phyloP scores from a whole-genome alignment of 2,329 filamentous ascomycete genomes.

The Alternaria incomplexa region DNA sequence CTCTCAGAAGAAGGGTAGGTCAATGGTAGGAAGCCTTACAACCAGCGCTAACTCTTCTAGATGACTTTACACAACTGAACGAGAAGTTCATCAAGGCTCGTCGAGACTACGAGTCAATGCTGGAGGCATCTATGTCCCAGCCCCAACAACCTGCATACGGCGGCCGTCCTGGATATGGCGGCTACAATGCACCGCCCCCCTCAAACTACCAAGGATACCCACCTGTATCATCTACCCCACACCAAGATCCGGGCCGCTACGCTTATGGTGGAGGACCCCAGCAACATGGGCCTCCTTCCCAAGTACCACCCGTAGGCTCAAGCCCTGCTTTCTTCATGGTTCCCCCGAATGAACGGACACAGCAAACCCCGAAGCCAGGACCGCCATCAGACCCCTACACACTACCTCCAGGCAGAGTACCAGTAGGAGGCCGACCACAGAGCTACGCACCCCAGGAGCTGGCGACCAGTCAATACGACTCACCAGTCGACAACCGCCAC shows the following conservation, averaged over 20 bases:
- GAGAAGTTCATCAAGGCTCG: constrained; percentile 99
- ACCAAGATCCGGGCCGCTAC: constrained; percentile 40
- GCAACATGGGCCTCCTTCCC: constrained; percentile 41
- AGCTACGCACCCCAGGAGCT: constrained; percentile 56
- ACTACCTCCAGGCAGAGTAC: constrained; percentile 45
- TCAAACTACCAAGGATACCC: constrained; percentile 42
- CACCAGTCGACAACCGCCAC: constrained; percentile 54
- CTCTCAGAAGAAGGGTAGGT: constrained; percentile 93
- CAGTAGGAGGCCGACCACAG: constrained; percentile 41
- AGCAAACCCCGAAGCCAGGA: constrained; percentile 39
- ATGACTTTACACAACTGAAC: constrained; percentile 97
- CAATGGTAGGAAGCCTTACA: background rate
- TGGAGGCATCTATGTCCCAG: constrained; percentile 96
- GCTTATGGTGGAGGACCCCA: constrained; percentile 40
- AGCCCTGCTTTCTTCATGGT: constrained; percentile 50
- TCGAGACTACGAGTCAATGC: constrained; percentile 92
- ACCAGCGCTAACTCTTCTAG: constrained; percentile 54
- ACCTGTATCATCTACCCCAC: constrained; percentile 40
- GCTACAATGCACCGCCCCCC: constrained; percentile 42
- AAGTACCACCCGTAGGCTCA: constrained; percentile 47
- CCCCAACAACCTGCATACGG: constrained; percentile 81
- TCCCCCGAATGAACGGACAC: constrained; percentile 38
- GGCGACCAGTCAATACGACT: constrained; percentile 55
- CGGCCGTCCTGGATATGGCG: constrained; percentile 59
- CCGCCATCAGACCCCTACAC: constrained; percentile 46